These are phyloP conservation scores for Eucalyptus fibrosa DNA, from an alignment of 345 rosid species.

Conservation along the genomic window DNA sequence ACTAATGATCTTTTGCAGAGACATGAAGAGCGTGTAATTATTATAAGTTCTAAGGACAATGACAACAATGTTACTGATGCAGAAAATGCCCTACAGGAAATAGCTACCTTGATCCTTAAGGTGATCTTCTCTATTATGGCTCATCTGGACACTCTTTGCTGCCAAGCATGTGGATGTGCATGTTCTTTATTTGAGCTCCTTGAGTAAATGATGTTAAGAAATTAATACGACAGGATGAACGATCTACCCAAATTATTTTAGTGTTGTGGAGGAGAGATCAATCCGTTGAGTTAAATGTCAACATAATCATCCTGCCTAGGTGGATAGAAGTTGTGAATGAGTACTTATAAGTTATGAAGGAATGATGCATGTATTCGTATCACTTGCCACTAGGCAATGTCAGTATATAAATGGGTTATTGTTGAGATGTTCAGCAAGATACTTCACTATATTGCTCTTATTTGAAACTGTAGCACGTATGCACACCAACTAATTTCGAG, in stretches of 20 bases:
- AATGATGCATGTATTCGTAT: background rate
- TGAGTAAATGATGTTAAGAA: background rate
- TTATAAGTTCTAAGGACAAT: slow-evolving; percentile 46
- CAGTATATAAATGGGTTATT: background rate
- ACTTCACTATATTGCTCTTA: background rate
- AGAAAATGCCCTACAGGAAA: slow-evolving; percentile 48
- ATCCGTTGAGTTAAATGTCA: background rate
- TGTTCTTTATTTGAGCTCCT: background rate
- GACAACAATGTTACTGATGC: slow-evolving; percentile 28
- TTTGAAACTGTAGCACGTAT: background rate
- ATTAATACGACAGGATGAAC: background rate
- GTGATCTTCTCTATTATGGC: background rate
- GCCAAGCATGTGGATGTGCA: background rate
- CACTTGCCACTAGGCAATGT: background rate
- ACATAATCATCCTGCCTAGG: background rate
- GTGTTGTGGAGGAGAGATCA: background rate
- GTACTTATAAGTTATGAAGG: background rate
- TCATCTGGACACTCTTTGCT: background rate
- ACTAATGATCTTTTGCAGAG: slow-evolving; percentile 13
- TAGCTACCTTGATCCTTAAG: slow-evolving; percentile 38
- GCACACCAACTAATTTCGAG: background rate
- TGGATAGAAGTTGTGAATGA: background rate
- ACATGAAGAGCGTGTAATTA: slow-evolving; percentile 70
- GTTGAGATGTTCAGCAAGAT: background rate
- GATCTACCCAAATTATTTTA: background rate